Base-by-base conservation (phyloP, 2,329 filamentous ascomycete genomes). In the Penicillium sp. region DNA sequence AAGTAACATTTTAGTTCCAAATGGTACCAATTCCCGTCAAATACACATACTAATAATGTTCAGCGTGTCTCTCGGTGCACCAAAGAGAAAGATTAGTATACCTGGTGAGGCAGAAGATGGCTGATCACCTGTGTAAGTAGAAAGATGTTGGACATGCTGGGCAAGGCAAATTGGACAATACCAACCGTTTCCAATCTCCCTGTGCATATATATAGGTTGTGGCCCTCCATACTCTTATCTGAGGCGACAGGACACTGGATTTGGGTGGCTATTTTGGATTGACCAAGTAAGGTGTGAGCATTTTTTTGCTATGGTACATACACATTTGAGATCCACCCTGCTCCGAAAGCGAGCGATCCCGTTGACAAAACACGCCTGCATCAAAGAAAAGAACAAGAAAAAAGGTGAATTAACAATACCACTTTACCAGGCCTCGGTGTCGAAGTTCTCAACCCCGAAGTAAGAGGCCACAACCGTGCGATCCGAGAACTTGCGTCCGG, bases 361-460 rank as follows among this genome's bases (percentile, higher is more conserved):
- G 30, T 44, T 26, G 44, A 38, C 11, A 38, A 53, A 39, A 50
- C 51, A 53, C 51, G 51, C 51, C 51, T 53, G 51, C 51, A 53
- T 53, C 46, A 49, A 53, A 43, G 40, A 46, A 53, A 50, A 50
- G 38, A 49, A 44, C 23, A 7, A 46, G 35, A 26, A 38, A 49
- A 53, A 51, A 49, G 35, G 32, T 23, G 40, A 14, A 34, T 11
- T 26, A 16, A 16, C 35, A 26, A 35, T 42, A 7, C 45, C 1
- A 41, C 11, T 51, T 58, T 53, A 65, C 62, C 62, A 65, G 19
- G 62, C 62, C 42, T 65, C 62, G 18, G 62, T 61, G 67, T 97
- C 93, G 66, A 97, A 97, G 70, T 96, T 96, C 76, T 97, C 93
- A 86, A 92, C 95, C 19, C 91, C 89, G 73, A 97, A 99, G 76